Evolutionary conservation across 208 protist species (phyloP), one percentile per base, ranked within the genome.

Genomic region (Acanthamoeba royreba): DNA sequence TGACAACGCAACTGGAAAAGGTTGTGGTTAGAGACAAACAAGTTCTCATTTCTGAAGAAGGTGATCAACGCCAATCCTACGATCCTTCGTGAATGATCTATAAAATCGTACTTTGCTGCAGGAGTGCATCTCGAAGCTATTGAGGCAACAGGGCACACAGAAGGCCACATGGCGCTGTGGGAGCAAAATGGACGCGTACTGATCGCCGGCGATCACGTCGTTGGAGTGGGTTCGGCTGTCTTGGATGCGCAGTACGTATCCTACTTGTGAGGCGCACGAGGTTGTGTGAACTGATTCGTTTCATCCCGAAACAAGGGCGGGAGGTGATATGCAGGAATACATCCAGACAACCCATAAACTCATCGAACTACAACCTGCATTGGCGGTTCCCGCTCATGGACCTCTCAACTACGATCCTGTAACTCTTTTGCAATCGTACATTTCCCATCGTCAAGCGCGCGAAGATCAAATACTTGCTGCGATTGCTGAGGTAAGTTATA

Each of bases 191-290:
- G 22, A n/a, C 47, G 81, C 3, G 38, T 45, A 1, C 43, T 89
- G 47, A 38, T 89, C n/a, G 81, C 81, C 25, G 81, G 81, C 45
- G 81, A 89, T 22, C 81, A 89, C 52, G 63, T 89, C 43, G 81
- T 89, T 9, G 81, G 81, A 4, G 49, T 69, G 13, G 81, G 81
- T 49, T 89, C 81, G 4, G 81, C 81, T 31, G 52, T 55, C 11
- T 31, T 89, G 81, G 81, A 89, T 33, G 47, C 81, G 17, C 45
- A 31, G 72, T 83, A 43, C 40, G 66, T 4, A 42, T 43, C 43
- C 31, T n/a, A n/a, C n/a, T n/a, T n/a, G n/a, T n/a, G n/a, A n/a
- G n/a, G n/a, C 11, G 5, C 5, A 4, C 1, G 58, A 40, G n/a
- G 58, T 33, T 19, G 25, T 19, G 25, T 63, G 55, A n/a, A n/a